A percentile compares a stretch with the other conserved stretches of the same genome.
These are phyloP conservation scores for Trametes cinnabarina DNA, from an alignment of 768 basidiomycete genomes.

Conservation along the genomic window DNA sequence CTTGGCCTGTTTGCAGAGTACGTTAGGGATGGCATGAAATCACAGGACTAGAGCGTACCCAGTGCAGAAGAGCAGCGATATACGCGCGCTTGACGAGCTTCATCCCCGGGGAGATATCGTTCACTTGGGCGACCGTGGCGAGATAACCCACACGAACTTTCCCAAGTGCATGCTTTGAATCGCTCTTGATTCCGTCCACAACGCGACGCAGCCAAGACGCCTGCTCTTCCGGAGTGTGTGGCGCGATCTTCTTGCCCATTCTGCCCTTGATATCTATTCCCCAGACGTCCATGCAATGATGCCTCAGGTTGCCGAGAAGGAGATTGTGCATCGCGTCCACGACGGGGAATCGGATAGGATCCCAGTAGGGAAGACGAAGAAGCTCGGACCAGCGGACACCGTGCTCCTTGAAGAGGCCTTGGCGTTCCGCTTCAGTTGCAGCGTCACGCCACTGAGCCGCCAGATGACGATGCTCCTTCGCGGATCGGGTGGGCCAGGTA, in stretches of 20 bases:
- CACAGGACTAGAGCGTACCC: neutral
- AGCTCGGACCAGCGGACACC: constrained; percentile 32
- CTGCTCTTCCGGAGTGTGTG: neutral
- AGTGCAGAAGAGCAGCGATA: neutral
- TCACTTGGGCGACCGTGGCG: neutral
- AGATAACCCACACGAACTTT: neutral
- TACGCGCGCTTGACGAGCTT: neutral
- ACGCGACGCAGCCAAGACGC: neutral
- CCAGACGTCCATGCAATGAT: constrained; percentile 33
- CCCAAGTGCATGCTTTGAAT: neutral
- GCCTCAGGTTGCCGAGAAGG: constrained; percentile 33
- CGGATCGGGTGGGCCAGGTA: constrained; percentile 25
- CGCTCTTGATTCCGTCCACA: neutral
- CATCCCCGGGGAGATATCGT: neutral
- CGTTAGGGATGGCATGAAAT: too few relatives aligned
- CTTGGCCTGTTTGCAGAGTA: too few relatives aligned
- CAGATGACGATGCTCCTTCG: constrained; percentile 20
- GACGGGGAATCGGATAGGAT: constrained; percentile 30
- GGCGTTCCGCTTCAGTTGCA: neutral
- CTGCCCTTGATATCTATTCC: neutral
- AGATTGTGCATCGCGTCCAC: constrained; percentile 45
- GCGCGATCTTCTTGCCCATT: neutral
- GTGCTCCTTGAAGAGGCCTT: constrained; percentile 14
- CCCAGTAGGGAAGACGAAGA: constrained; percentile 40
- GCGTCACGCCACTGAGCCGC: constrained; percentile 24